Base-by-base conservation (phyloP, 768 basidiomycete species). In the Mycena rosella region DNA sequence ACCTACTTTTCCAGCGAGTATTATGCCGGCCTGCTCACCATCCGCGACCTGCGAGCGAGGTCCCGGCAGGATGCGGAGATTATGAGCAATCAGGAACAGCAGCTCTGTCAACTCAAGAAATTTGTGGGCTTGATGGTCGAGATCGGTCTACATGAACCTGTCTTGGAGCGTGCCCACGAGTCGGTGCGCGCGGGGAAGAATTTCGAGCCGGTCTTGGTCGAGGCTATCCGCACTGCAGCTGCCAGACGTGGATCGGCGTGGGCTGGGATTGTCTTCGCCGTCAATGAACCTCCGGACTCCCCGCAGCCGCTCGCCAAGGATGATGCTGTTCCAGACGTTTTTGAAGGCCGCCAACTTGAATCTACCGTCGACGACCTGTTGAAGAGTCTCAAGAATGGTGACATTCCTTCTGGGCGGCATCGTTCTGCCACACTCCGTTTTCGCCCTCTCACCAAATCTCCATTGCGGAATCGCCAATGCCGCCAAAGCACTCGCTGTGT, bases 181-280 rank as follows among this genome's bases (percentile, higher is more conserved):
- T 65, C 75, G 3, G 59, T 82, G 10, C 69, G 74, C 29, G 72
- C 73, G 9, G 82, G 81, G 36, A 72, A 73, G 24, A 69, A 76
- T 42, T 72, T 83, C 4, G 85, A 87, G 47, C 77, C 83, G 22
- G 80, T 81, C 2, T 73, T 88, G 29, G 76, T 85, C 24, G 73
- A 81, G 17, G 80, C 85, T 2, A 84, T 87, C 64, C 79, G 77
- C 64, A 76, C 78, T 49, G 85, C 86, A 9, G 78, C 82, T 40
- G 71, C 79, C 10, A 78, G 79, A 32, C 73, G 74, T n/a, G 75
- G 69, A 32, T 78, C 82, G 20, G 76, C 82, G n/a, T 85, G 86
- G 81, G 77, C 84, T 13, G 80, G 71, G 34, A 79, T 86, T 55
- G 75, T 82, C 13, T 77, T 81, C 18, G 38, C 61, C 24, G 53